Percentiles rank a stretch among this genome's conserved stretches.
phyloP scores from a whole-genome alignment of 1,284 basidiomycete species.

The Cerrena zonata region DNA sequence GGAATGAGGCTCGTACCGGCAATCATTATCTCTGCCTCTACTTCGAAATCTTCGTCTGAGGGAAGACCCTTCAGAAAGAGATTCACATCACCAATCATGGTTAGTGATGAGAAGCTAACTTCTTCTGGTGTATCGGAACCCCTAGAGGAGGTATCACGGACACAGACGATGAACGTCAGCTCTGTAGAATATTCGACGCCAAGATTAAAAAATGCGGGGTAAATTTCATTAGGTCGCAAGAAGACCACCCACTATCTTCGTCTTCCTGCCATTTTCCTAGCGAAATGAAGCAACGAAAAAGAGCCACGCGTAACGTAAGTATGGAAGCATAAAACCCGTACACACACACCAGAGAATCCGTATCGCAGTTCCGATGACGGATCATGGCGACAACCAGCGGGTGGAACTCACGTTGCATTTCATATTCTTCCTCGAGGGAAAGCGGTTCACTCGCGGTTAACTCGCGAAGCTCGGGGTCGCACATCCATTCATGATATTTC shows the following conservation, averaged over 20 bases:
- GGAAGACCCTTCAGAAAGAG: slow-evolving; percentile 69
- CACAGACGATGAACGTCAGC: slow-evolving; percentile 86
- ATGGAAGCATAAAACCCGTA: too few relatives aligned
- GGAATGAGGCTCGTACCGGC: slow-evolving; percentile 44
- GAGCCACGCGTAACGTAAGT: background rate
- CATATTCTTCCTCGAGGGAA: slow-evolving; percentile 77
- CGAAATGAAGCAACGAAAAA: background rate
- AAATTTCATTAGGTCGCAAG: slow-evolving; percentile 3
- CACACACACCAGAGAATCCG: too few relatives aligned
- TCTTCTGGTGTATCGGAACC: slow-evolving; percentile 17
- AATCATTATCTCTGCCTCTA: slow-evolving; percentile 80
- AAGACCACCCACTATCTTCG: slow-evolving; percentile 64
- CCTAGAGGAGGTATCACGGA: slow-evolving; percentile 27
- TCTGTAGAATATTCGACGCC: slow-evolving; percentile 49
- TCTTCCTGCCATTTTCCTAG: slow-evolving; percentile 82
- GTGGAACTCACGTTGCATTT: slow-evolving; percentile 88
- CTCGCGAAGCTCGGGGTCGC: slow-evolving; percentile 64
- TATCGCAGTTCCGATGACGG: too few relatives aligned
- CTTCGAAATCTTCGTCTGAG: slow-evolving; percentile 44
- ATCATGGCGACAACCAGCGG: too few relatives aligned
- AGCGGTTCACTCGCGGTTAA: slow-evolving; percentile 86
- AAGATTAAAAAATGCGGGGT: background rate
- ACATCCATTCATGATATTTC: slow-evolving; percentile 93
- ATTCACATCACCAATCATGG: slow-evolving; percentile 92
- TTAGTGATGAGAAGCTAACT: slow-evolving; percentile 27